Evolutionary conservation across 1,139 yeast species (phyloP).

Genomic region (Yarrowia galli): DNA sequence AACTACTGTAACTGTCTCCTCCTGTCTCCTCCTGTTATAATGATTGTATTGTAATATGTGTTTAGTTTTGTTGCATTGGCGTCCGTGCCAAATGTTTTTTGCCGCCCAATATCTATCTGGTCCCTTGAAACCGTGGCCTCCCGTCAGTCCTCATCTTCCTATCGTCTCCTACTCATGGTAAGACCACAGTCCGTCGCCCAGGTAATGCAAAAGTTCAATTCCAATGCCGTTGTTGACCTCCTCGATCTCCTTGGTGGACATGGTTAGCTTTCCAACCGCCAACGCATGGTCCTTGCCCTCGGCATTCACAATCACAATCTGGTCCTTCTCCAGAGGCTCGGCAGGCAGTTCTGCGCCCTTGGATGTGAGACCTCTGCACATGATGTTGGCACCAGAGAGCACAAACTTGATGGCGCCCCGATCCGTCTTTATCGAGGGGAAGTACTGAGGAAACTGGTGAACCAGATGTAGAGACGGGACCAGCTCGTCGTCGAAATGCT

Average conservation of each 20-base stretch:
- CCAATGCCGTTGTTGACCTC: slow-evolving; percentile 87
- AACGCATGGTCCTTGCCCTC: slow-evolving; percentile 92
- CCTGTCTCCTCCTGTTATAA: too few species aligned
- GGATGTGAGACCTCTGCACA: slow-evolving; percentile 97
- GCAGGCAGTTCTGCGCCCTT: slow-evolving; percentile 88
- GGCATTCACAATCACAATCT: slow-evolving; percentile 82
- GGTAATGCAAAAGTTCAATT: slow-evolving; percentile 79
- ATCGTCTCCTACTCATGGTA: slow-evolving; percentile 6
- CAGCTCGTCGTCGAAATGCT: slow-evolving; percentile 78
- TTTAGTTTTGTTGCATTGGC: background rate
- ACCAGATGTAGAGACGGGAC: slow-evolving; percentile 79
- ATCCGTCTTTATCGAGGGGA: slow-evolving; percentile 90
- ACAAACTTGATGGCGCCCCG: slow-evolving; percentile 97
- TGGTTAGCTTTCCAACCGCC: slow-evolving; percentile 83
- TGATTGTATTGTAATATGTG: background rate
- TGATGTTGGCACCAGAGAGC: slow-evolving; percentile 90
- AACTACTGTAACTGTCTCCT: too few species aligned
- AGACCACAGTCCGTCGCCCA: slow-evolving; percentile 78
- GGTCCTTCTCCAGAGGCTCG: slow-evolving; percentile 63
- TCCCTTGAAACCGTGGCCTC: too few species aligned
- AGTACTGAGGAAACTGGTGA: slow-evolving; percentile 62
- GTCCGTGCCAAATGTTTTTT: background rate
- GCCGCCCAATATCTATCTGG: too few species aligned
- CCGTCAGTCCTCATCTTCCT: too few species aligned
- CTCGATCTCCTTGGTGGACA: slow-evolving; percentile 92